A percentile compares a stretch with the other conserved stretches of the same genome.
Conservation (phyloP, 2,329 filamentous ascomycete genomes). For the Aschersonia sp. region DNA sequence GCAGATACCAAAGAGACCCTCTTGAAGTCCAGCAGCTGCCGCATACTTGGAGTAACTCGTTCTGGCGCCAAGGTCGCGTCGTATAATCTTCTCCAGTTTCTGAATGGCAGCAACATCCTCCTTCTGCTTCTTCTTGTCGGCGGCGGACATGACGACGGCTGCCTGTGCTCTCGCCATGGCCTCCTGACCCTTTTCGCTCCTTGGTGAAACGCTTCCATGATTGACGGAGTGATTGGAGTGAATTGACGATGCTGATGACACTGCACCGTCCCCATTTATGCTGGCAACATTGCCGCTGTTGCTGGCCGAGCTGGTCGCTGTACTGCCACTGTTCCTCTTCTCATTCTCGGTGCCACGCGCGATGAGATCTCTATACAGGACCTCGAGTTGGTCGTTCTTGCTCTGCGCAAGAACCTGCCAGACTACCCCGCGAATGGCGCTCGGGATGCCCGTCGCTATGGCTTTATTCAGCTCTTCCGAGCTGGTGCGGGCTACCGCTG, state of each 20-base stretch:
- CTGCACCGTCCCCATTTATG: conserved; percentile 47
- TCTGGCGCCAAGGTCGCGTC: conserved; percentile 75
- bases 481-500: conserved; percentile 75
- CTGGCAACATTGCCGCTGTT: conserved; percentile 40
- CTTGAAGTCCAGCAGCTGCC: conserved; percentile 78
- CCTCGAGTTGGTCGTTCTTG: conserved; percentile 81
- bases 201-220: conserved; percentile 40
- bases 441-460: conserved; percentile 86
- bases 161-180: conserved; percentile 51
- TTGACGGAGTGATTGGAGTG: conserved; percentile 60
- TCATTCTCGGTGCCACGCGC: conserved; percentile 71
- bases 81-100: conserved; percentile 84
- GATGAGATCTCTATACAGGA: conserved; percentile 70
- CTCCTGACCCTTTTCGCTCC: conserved; percentile 47
- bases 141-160: conserved; percentile 45
- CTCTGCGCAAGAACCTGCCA: conserved; percentile 97
- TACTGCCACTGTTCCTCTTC: conserved; percentile 41
- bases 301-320: conserved; percentile 28
- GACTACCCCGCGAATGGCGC: conserved; percentile 90
- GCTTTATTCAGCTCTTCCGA: conserved; percentile 80
- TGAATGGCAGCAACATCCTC: conserved; percentile 59
- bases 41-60: conserved; percentile 97
- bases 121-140: conserved; percentile 62
- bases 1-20: conserved; percentile 87
- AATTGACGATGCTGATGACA: conserved; percentile 73